Percentiles rank a stretch among this genome's conserved stretches.
Conservation (phyloP, 2,329 filamentous ascomycete genomes). For the Exophiala xenobiotica region DNA sequence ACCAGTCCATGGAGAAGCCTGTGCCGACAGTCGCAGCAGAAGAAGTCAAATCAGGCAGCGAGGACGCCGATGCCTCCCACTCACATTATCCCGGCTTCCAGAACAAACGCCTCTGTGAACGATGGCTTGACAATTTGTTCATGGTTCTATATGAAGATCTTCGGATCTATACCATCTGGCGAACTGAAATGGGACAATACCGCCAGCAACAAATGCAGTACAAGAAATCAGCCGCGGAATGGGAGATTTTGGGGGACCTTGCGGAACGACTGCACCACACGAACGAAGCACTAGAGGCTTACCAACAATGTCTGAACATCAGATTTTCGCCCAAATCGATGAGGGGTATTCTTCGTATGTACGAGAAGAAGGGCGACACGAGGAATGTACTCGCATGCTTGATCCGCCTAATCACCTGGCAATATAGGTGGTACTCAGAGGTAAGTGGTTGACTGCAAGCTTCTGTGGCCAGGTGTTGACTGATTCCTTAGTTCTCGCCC, state of each 20-base stretch:
- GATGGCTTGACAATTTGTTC: slow-evolving; percentile 97
- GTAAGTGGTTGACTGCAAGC: slow-evolving; percentile 42
- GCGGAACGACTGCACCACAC: slow-evolving; percentile 89
- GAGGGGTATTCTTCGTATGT: slow-evolving; percentile 75
- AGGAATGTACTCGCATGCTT: slow-evolving; percentile 79
- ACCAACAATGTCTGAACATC: slow-evolving; percentile 79
- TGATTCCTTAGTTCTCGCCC: slow-evolving; percentile 70
- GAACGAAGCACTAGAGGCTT: slow-evolving; percentile 90
- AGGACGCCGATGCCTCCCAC: slow-evolving; percentile 65
- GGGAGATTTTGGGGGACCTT: slow-evolving; percentile 93
- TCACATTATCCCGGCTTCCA: slow-evolving; percentile 85
- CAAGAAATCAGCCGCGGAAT: slow-evolving; percentile 94
- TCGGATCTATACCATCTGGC: slow-evolving; percentile 98
- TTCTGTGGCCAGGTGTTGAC: neutral
- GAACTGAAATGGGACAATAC: slow-evolving; percentile 95
- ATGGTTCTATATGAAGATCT: slow-evolving; percentile 99
- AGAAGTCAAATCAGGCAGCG: slow-evolving; percentile 71
- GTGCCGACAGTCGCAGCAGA: slow-evolving; percentile 74
- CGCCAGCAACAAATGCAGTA: slow-evolving; percentile 91
- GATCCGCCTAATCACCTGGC: slow-evolving; percentile 92
- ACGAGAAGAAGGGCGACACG: slow-evolving; percentile 75
- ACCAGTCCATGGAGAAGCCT: slow-evolving; percentile 68
- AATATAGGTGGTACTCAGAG: slow-evolving; percentile 99
- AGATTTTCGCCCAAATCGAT: slow-evolving; percentile 94
- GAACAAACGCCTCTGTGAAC: slow-evolving; percentile 94